Percentiles rank a stretch among this genome's conserved stretches.
Evolutionary conservation across 139 green algal species (phyloP).

Genomic region (Dunaliella sp.): DNA sequence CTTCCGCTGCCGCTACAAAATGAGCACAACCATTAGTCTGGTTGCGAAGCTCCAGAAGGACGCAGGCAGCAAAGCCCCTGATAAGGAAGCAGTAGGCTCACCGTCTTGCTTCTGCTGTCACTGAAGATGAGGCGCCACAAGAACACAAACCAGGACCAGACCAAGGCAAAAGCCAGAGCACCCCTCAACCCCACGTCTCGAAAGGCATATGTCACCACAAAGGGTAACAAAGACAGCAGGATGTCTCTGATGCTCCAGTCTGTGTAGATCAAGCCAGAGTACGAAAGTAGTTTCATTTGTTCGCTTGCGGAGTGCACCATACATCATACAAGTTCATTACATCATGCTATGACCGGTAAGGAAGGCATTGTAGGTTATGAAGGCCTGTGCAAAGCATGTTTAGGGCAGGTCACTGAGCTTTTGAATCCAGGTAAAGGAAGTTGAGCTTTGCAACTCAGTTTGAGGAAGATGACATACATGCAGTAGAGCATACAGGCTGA

Average conservation of each 20-base stretch:
- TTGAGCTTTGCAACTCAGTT: no score
- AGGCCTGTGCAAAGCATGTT: no score
- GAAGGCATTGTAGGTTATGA: no score
- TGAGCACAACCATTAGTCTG: no score
- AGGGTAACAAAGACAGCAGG: slow-evolving; percentile 17
- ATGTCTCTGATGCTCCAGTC: neutral
- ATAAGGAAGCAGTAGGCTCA: no score
- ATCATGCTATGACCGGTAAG: no score
- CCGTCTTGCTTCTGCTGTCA: slow-evolving; percentile 1
- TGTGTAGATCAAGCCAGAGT: neutral
- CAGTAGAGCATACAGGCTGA: no score
- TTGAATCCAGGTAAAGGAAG: neutral
- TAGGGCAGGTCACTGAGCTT: neutral
- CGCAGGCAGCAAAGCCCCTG: no score
- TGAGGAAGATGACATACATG: no score
- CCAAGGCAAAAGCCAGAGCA: slow-evolving; percentile 1
- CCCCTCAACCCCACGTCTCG: neutral
- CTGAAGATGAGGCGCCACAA: neutral
- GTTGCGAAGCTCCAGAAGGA: no score
- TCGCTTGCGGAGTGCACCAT: neutral
- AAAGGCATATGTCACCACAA: slow-evolving; percentile 19
- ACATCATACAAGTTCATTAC: neutral
- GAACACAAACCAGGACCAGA: neutral
- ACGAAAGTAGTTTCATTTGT: neutral
- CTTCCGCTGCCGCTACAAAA: no score